Evolutionary conservation across 2,329 filamentous ascomycete genomes (phyloP).

Genomic region (Stachybotrys elegans): DNA sequence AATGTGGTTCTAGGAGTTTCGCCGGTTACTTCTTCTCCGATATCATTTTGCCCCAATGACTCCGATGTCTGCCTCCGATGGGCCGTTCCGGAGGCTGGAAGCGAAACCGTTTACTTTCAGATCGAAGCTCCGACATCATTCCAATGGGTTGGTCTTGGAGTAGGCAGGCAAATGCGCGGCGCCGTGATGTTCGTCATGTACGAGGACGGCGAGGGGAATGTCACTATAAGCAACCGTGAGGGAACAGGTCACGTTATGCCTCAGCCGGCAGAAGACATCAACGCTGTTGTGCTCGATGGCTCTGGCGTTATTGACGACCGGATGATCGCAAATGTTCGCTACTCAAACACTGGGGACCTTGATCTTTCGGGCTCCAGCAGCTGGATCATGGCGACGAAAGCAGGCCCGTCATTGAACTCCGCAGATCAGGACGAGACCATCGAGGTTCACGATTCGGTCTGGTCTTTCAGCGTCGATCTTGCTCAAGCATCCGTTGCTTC

Average conservation of each 20-base stretch:
- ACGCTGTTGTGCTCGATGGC: background rate
- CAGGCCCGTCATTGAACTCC: background rate
- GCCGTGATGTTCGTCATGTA: conserved; percentile 1
- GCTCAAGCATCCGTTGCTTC: background rate
- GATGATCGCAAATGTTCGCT: conserved; percentile 1
- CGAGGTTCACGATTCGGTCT: background rate
- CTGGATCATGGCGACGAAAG: background rate
- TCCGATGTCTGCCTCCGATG: conserved; percentile 1
- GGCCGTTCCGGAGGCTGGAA: background rate
- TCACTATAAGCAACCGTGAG: background rate
- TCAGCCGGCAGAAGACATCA: background rate
- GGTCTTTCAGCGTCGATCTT: background rate
- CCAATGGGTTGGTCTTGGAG: background rate
- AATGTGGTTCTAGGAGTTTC: background rate
- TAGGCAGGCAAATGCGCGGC: background rate
- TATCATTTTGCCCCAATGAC: conserved; percentile 2
- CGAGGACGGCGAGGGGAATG: background rate
- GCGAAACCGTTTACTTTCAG: background rate
- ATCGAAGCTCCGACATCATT: background rate
- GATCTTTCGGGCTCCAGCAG: background rate
- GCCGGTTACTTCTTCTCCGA: background rate
- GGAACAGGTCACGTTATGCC: background rate
- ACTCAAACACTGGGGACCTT: background rate
- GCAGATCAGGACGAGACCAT: background rate
- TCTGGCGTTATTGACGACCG: conserved; percentile 1